A percentile compares a stretch with the other conserved stretches of the same genome.
These are phyloP conservation scores for Gossypium raimondii DNA, from an alignment of 345 rosid genomes.

Conservation along the genomic window DNA sequence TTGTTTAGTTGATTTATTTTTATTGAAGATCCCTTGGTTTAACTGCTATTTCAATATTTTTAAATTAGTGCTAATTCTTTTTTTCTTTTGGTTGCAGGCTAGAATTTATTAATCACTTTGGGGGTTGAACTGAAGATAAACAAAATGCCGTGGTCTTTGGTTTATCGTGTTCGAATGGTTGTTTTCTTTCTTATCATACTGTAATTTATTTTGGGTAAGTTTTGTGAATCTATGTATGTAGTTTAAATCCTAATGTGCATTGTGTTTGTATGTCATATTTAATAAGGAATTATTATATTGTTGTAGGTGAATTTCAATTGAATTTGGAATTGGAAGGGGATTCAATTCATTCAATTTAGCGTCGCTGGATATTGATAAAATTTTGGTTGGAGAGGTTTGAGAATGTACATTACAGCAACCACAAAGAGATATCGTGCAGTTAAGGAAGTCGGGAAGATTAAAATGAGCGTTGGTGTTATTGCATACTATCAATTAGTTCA, in stretches of 20 bases:
- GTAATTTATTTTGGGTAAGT: slow-evolving; percentile 52
- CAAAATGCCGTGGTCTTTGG: slow-evolving; percentile 81
- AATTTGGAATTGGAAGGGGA: slow-evolving; percentile 15
- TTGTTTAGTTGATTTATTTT: background rate
- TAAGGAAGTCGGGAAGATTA: slow-evolving; percentile 75
- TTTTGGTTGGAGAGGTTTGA: slow-evolving; percentile 44
- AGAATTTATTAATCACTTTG: slow-evolving; percentile 11
- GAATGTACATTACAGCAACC: slow-evolving; percentile 73
- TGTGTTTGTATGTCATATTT: background rate
- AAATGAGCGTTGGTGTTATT: slow-evolving; percentile 68
- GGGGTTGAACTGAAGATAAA: slow-evolving; percentile 24
- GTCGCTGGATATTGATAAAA: slow-evolving; percentile 12
- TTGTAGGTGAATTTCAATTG: slow-evolving; percentile 35
- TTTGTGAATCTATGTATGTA: background rate
- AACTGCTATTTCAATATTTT: slow-evolving; percentile 8
- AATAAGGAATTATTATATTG: background rate
- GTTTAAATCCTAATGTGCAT: background rate
- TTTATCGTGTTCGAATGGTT: slow-evolving; percentile 65
- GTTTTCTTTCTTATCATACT: slow-evolving; percentile 75
- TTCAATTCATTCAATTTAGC: slow-evolving; percentile 17
- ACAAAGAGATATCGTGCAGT: slow-evolving; percentile 66
- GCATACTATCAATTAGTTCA: slow-evolving; percentile 67
- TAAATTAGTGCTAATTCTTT: background rate
- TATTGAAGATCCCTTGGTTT: background rate
- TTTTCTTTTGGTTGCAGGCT: slow-evolving; percentile 27